Conservation (phyloP, 2,329 filamentous ascomycete genomes). For the Mycosphaerelloides madeirae region DNA sequence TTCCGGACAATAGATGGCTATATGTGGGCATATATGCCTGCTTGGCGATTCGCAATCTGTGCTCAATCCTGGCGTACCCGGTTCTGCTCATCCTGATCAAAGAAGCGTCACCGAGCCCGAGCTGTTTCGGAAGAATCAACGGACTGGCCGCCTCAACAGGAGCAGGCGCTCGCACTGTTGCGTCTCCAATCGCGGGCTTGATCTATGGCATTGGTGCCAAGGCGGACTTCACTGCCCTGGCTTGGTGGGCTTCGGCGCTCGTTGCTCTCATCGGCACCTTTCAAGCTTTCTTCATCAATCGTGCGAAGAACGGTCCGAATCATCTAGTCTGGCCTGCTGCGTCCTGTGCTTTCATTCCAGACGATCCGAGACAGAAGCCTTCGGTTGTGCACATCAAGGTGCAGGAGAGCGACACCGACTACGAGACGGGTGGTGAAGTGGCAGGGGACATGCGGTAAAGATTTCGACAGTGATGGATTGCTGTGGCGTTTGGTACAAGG, state of each 20-base stretch:
- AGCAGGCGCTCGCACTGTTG: constrained; percentile 65
- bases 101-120: constrained; percentile 60
- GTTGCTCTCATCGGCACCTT: constrained; percentile 53
- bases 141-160: constrained; percentile 67
- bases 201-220: constrained; percentile 60
- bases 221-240: constrained; percentile 55
- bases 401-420: constrained; percentile 20
- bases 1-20: constrained; percentile 48
- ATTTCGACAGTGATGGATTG: too few species aligned
- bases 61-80: constrained; percentile 64
- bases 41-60: constrained; percentile 60
- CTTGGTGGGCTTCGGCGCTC: constrained; percentile 57
- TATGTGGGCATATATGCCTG: constrained; percentile 63
- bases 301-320: constrained; percentile 41
- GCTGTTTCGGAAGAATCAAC: constrained; percentile 65
- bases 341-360: constrained; percentile 27
- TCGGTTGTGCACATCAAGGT: constrained; percentile 26
- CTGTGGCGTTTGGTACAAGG: too few species aligned
- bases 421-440: too few species aligned
- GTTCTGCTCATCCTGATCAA: constrained; percentile 68
- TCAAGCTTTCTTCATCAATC: constrained; percentile 54
- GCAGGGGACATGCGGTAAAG: neutral
- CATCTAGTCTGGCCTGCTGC: constrained; percentile 25
- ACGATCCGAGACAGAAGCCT: constrained; percentile 16
- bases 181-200: constrained; percentile 63